Evolutionary conservation across 2,329 filamentous ascomycete species (phyloP), one percentile per base, ranked within the genome.

Genomic region (Colletotrichum destructivum): DNA sequence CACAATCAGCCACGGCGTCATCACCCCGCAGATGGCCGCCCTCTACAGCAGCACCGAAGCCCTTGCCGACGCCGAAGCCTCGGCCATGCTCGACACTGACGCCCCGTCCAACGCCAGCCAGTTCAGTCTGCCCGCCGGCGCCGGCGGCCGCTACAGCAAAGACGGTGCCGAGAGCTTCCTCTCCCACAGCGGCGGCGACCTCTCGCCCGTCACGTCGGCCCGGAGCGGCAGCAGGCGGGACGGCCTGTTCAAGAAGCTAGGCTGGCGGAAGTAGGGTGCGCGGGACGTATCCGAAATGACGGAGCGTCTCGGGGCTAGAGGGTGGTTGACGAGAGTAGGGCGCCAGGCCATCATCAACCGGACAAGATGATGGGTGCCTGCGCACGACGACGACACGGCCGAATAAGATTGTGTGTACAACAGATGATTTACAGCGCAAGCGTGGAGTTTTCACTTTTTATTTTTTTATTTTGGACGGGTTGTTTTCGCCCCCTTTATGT

Each of bases 1-100:
- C 44, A 86, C 85, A 21, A 80, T 86, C 68, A 85, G 80, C 75
- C 82, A 87, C 68, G 86, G 86, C 62, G 80, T 81, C 71, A 84
- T 88, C 74, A 79, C 79, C 12, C 80, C 80, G 0, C 79, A 79
- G 44, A 76, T 81, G 52, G 75, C 81, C 57, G 83, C 82, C 3
- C 77, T 82, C 47, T 78, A 80, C 60, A 74, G 76, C 47, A 74
- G 76, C 47, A 68, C 76, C 54, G 75, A 78, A 54, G 75, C 75
- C 62, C 76, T 77, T 75, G 77, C 42, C 21, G 75, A 75, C 49
- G 51, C 56, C 66, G 72, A 71, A 13, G 46, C 71, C 2, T 51
- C 59, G 26, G 42, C 66, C 60, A 18, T 67, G 54, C 62, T 71
- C 61, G 44, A 70, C n/a, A 62, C 67, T 40, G 61, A 66, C 38